Evolutionary conservation across 1,284 basidiomycete genomes (phyloP).

Genomic region (Cutaneotrichosporon cyanovorans): DNA sequence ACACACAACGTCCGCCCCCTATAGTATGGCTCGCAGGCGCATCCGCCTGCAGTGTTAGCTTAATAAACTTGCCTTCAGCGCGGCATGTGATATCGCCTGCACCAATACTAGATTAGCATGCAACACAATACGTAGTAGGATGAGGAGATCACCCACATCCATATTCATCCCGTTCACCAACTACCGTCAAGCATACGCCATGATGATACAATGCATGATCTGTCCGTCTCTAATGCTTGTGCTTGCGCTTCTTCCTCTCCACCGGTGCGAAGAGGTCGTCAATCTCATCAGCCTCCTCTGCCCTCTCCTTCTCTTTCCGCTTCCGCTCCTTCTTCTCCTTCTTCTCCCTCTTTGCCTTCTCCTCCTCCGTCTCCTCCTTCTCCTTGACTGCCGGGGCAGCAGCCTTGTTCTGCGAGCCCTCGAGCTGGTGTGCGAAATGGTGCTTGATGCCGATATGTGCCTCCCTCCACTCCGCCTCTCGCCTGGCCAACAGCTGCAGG

Average conservation of each 20-base stretch:
- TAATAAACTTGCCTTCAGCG: too few relatives aligned
- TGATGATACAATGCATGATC: neutral
- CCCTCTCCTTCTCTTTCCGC: conserved; percentile 11
- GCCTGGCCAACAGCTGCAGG: conserved; percentile 65
- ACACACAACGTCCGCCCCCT: too few relatives aligned
- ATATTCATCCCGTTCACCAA: too few relatives aligned
- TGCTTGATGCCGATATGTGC: conserved; percentile 46
- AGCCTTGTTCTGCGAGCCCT: conserved; percentile 13
- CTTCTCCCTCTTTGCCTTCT: conserved; percentile 1
- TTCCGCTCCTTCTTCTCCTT: conserved; percentile 10
- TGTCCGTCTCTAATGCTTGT: conserved; percentile 2
- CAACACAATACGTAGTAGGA: too few relatives aligned
- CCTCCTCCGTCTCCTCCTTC: conserved; percentile 4
- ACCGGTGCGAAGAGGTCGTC: conserved; percentile 27
- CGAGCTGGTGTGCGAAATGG: conserved; percentile 41
- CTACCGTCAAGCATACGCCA: too few relatives aligned
- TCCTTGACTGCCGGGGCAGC: conserved; percentile 2
- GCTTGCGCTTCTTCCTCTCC: conserved; percentile 24
- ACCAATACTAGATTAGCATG: too few relatives aligned
- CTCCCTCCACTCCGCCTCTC: conserved; percentile 74
- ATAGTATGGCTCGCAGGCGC: too few relatives aligned
- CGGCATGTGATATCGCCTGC: too few relatives aligned
- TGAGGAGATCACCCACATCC: too few relatives aligned
- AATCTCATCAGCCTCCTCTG: conserved; percentile 28
- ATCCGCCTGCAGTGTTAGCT: too few relatives aligned